Evolutionary conservation across 2,329 filamentous ascomycete genomes (phyloP).

Genomic region (Ophiostoma ulmi): DNA sequence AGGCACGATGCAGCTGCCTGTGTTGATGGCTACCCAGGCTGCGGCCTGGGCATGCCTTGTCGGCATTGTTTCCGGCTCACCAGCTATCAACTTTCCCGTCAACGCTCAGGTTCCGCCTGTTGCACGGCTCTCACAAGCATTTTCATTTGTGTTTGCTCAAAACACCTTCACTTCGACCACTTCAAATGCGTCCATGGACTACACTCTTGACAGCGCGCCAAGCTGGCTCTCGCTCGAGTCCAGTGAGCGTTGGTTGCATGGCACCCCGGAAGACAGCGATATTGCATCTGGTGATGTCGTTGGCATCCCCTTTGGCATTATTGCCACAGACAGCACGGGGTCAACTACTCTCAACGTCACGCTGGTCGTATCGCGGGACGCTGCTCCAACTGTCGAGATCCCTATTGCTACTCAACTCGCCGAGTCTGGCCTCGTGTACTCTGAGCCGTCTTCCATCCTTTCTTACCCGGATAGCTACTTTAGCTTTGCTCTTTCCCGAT

Average conservation of each 20-base stretch:
- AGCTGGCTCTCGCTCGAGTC: conserved; percentile 70
- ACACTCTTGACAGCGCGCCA: conserved; percentile 61
- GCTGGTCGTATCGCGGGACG: conserved; percentile 60
- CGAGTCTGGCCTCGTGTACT: conserved; percentile 51
- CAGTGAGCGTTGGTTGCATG: conserved; percentile 59
- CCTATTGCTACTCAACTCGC: conserved; percentile 56
- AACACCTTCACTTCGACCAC: conserved; percentile 64
- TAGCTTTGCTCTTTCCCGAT: conserved; percentile 47
- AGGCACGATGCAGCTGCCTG: conserved; percentile 21
- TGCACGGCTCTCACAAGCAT: conserved; percentile 61
- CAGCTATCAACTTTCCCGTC: conserved; percentile 60
- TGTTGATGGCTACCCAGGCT: conserved; percentile 18
- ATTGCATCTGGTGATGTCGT: conserved; percentile 46
- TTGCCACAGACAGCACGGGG: conserved; percentile 63
- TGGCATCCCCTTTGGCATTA: conserved; percentile 57
- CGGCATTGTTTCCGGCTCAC: conserved; percentile 33
- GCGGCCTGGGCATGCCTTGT: conserved; percentile 23
- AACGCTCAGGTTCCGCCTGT: conserved; percentile 81
- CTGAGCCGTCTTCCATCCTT: conserved; percentile 55
- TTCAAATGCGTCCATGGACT: conserved; percentile 49
- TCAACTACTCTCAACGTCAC: conserved; percentile 61
- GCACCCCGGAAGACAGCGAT: conserved; percentile 58
- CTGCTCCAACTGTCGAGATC: conserved; percentile 49
- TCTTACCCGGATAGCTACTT: conserved; percentile 51
- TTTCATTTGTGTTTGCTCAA: conserved; percentile 65